Percentiles rank a stretch among this genome's conserved stretches.
These are phyloP conservation scores for Septoria petroselini DNA, from an alignment of 2,329 filamentous ascomycete genomes.

Conservation along the genomic window DNA sequence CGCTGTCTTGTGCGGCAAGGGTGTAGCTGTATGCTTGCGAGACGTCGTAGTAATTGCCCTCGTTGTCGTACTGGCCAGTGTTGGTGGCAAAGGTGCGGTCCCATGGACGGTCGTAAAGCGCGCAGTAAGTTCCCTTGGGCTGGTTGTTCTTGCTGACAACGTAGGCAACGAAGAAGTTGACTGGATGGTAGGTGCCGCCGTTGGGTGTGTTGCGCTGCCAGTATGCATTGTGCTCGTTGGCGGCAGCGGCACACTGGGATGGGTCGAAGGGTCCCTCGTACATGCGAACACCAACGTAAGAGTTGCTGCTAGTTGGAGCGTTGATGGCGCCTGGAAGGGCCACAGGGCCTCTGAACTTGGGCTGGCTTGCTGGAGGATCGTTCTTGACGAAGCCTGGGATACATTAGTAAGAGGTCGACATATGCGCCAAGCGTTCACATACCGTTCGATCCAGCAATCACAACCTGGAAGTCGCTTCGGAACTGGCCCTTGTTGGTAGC, in stretches of 20 bases:
- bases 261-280: constrained; percentile 28
- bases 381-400: constrained; percentile 33
- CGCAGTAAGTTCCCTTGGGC: constrained; percentile 41
- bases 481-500: constrained; percentile 39
- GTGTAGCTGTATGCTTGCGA: constrained; percentile 19
- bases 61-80: constrained; percentile 20
- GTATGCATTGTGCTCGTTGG: constrained; percentile 11
- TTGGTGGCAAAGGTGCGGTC: constrained; percentile 26
- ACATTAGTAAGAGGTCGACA: background rate
- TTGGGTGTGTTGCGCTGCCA: constrained; percentile 2
- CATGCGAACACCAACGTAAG: constrained; percentile 34
- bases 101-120: constrained; percentile 37
- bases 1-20: constrained; percentile 10
- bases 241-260: constrained; percentile 21
- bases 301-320: constrained; percentile 29
- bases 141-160: constrained; percentile 41
- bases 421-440: background rate
- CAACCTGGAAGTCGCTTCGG: constrained; percentile 39
- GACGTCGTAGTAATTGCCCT: constrained; percentile 22
- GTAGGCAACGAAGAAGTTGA: constrained; percentile 41
- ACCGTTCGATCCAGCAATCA: constrained; percentile 46
- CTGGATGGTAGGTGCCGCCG: constrained; percentile 15
- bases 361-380: constrained; percentile 20
- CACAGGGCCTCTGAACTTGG: constrained; percentile 31
- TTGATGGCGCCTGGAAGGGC: constrained; percentile 38